phyloP scores from a whole-genome alignment of 225 moss, liverwort and hornwort genomes.

The Physcomitrium patens region DNA sequence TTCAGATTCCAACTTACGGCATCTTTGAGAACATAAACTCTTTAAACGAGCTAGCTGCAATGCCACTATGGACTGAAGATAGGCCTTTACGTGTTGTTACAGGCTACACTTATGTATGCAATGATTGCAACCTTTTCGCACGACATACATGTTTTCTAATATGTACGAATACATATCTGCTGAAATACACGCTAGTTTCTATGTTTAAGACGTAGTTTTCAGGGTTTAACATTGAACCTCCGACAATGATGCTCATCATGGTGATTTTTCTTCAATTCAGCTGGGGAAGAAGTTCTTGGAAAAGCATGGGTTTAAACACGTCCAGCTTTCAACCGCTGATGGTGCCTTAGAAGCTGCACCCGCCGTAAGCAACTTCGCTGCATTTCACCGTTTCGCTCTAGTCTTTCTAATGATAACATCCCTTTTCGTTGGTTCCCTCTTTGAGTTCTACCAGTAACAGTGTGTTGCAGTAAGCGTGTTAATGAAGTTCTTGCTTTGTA shows the following conservation, averaged over 20 bases:
- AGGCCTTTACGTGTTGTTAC: conserved; percentile 87
- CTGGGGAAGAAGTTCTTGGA: conserved; percentile 79
- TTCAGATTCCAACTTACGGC: conserved; percentile 95
- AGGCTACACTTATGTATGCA: conserved; percentile 76
- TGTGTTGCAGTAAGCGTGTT: conserved; percentile 15
- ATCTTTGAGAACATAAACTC: conserved; percentile 85
- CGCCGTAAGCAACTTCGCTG: conserved; percentile 56
- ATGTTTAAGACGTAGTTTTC: no score
- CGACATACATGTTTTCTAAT: neutral
- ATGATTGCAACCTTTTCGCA: neutral
- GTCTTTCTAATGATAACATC: neutral
- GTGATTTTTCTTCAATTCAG: conserved; percentile 38
- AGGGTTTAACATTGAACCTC: no score
- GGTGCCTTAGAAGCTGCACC: conserved; percentile 99
- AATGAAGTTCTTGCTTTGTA: conserved; percentile 3
- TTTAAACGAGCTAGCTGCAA: conserved; percentile 78
- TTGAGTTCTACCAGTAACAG: conserved; percentile 1
- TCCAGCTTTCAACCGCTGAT: conserved; percentile 86
- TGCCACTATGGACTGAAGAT: conserved; percentile 95
- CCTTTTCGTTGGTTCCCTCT: no score
- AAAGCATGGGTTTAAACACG: conserved; percentile 82
- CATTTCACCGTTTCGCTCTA: neutral
- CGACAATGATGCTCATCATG: neutral
- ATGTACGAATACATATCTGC: neutral
- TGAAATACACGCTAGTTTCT: no score